These are phyloP conservation scores for Solanum sitiens DNA, from an alignment of 257 asterid species.

Conservation along the genomic window DNA sequence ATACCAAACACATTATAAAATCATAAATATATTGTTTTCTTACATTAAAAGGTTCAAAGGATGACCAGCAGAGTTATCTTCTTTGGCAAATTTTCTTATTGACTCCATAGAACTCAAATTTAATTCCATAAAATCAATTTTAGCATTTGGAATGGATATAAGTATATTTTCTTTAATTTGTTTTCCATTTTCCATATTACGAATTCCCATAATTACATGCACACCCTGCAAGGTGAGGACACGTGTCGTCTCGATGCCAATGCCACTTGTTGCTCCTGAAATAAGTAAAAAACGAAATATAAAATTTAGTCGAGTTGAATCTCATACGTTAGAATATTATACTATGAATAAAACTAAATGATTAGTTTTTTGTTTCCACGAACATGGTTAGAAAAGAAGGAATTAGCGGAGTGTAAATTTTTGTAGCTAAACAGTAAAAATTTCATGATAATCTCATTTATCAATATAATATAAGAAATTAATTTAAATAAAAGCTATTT, in stretches of 20 bases:
- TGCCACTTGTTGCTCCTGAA: slow-evolving; percentile 69
- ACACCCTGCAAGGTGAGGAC: slow-evolving; percentile 38
- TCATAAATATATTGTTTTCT: slow-evolving; percentile 1
- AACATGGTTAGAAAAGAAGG: neutral
- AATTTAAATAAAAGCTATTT: neutral
- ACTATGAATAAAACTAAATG: neutral
- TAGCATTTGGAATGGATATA: slow-evolving; percentile 37
- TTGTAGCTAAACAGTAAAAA: neutral
- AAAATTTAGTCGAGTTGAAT: neutral
- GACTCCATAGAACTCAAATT: slow-evolving; percentile 43
- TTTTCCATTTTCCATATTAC: slow-evolving; percentile 23
- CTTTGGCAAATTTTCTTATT: slow-evolving; percentile 40
- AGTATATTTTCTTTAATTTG: slow-evolving; percentile 25
- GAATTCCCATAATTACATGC: slow-evolving; percentile 53
- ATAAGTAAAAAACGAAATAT: neutral
- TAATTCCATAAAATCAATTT: slow-evolving; percentile 54
- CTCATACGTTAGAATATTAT: neutral
- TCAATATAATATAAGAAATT: neutral
- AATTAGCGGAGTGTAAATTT: neutral
- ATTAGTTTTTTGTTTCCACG: neutral
- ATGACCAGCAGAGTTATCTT: slow-evolving; percentile 22
- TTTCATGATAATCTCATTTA: neutral
- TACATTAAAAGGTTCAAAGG: slow-evolving; percentile 53
- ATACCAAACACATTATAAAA: no score
- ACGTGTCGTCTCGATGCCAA: slow-evolving; percentile 41